Base-by-base conservation (phyloP, 768 basidiomycete genomes). In the Brasilioporus rufonigricans region DNA sequence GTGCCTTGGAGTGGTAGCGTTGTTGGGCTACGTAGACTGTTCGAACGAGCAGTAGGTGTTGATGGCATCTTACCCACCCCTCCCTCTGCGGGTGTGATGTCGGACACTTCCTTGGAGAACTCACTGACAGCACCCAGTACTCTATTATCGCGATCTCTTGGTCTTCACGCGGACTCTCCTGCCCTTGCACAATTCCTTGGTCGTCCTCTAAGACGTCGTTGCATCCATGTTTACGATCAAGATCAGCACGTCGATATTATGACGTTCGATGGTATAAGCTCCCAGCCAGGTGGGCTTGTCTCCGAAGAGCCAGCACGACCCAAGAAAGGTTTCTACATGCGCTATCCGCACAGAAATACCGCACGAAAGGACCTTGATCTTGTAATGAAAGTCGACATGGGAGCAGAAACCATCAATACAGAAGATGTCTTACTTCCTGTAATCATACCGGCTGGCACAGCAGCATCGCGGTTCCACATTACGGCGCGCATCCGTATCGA, bases 141-240 rank as follows among this genome's bases (percentile, higher is more conserved):
- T 8, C 70, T 77, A n/a, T 59, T 81, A 24, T 75, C 77, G 10
- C 72, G 74, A 43, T 79, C 79, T 9, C 72, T 81, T 12, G 80
- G 81, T 24, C 69, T 76, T 57, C 80, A 82, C 50, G 71, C 67
- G n/a, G 80, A 81, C 51, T 76, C 79, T 9, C 76, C 80, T 26
- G 76, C 77, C 1, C 73, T 81, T 19, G 80, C 80, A 13, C 77
- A 72, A 6, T 81, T 81, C 61, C 73, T 81, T 31, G 79, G 80
- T 9, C 73, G 74, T 50, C 66, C 67, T 18, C 70, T 76, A 0
- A 76, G 73, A 61, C 72, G 73, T 44, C 74, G 78, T 26, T 66
- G 68, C 21, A 76, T 81, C 53, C 68, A 74, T 32, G 70, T 70
- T 11, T 65, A 72, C 35, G 65, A 64, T 46, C 70, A 74, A 35